Evolutionary conservation across 306 rosid genomes (phyloP), one percentile per base, ranked within the genome.

Genomic region (Herpetospermum pedunculosum): DNA sequence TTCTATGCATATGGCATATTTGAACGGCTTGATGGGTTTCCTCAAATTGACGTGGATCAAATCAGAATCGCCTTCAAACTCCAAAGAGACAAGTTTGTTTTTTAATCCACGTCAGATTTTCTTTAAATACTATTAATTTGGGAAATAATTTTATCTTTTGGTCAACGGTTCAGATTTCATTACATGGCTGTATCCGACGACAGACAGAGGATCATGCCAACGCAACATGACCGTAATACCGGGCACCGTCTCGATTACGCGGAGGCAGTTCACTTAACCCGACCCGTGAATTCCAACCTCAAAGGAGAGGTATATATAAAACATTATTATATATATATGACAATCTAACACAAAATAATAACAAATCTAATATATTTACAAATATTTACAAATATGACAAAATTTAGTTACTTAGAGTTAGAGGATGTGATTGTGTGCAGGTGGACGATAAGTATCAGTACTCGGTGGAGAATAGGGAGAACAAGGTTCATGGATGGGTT

Each of bases 381-480:
- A n/a, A n/a, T n/a, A n/a, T n/a, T n/a, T n/a, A n/a, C n/a, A n/a
- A n/a, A n/a, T n/a, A n/a, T n/a, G n/a, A n/a, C n/a, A n/a, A 41
- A 41, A n/a, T n/a, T n/a, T n/a, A n/a, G n/a, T n/a, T n/a, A n/a
- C n/a, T n/a, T n/a, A n/a, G n/a, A n/a, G n/a, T n/a, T n/a, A n/a
- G n/a, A 4, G 21, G 72, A 2, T 21, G 2, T 38, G 72, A 41
- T 10, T 34, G 74, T n/a, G 80, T 48, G 74, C 25, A 92, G 98
- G 98, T 92, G 73, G 96, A 94, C 81, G 99, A 94, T 83, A 94
- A 94, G 59, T 91, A 94, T 59, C 88, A 86, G 52, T 94, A 94
- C 84, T 91, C 99, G 0, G 0, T 1, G 3, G 88, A 84, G 47
- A 79, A 81, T 70, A 44, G 69, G 75, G 89, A 87, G 37, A 91